These are phyloP conservation scores for Mallotus japonicus DNA, from an alignment of 441 rosid genomes.

Conservation along the genomic window DNA sequence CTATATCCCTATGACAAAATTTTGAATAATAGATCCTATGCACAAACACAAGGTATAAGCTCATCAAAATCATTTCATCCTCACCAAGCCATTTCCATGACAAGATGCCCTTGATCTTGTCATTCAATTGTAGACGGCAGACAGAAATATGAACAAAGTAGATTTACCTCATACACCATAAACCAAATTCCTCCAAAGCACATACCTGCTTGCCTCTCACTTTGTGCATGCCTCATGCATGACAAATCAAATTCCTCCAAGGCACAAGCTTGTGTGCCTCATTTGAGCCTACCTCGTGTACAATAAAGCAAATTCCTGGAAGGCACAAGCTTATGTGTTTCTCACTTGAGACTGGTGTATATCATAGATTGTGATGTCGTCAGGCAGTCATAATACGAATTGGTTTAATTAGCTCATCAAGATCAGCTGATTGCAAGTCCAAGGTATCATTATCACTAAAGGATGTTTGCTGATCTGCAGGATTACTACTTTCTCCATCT, in stretches of 20 bases:
- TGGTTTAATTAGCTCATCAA: slow-evolving; percentile 58
- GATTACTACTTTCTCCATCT: slow-evolving; percentile 32
- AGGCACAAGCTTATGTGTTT: not conserved
- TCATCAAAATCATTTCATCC: slow-evolving; percentile 1
- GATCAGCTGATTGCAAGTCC: slow-evolving; percentile 37
- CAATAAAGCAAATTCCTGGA: not conserved
- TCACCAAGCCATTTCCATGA: not conserved
- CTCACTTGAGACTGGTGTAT: not conserved
- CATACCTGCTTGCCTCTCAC: not conserved
- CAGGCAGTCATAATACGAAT: slow-evolving; percentile 54
- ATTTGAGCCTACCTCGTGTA: not conserved
- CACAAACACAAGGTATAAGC: not conserved
- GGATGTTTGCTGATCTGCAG: slow-evolving; percentile 27
- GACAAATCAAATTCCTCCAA: not conserved
- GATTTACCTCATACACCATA: not conserved
- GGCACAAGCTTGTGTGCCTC: not conserved
- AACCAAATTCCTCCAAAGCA: not conserved
- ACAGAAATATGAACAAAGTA: not conserved
- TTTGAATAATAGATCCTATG: not conserved
- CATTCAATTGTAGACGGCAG: not conserved
- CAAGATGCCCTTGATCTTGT: not conserved
- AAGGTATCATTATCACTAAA: slow-evolving; percentile 34
- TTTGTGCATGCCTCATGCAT: not conserved
- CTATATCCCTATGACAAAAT: not conserved
- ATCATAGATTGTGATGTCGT: not conserved